Evolutionary conservation across 768 basidiomycete species (phyloP).

Genomic region (Psilocybe sp.): DNA sequence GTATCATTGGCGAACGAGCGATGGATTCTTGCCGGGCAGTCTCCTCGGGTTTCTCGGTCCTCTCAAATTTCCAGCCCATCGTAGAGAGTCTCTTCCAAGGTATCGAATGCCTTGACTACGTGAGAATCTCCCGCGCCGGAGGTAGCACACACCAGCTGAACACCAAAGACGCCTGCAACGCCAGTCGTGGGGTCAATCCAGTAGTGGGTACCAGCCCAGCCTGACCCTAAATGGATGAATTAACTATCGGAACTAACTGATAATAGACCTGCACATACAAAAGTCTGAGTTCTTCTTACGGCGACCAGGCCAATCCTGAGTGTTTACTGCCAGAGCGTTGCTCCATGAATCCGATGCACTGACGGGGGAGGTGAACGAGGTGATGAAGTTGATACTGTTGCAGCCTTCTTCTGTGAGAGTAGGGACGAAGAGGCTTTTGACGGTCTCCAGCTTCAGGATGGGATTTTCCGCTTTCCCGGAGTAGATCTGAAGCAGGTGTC

Average conservation of each 20-base stretch:
- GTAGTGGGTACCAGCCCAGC: conserved; percentile 30
- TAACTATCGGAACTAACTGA: neutral
- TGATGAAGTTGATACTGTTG: neutral
- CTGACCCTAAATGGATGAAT: conserved; percentile 22
- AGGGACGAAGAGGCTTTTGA: conserved; percentile 16
- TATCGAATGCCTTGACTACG: neutral
- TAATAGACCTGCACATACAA: conserved; percentile 19
- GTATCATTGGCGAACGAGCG: no score
- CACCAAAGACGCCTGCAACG: conserved; percentile 29
- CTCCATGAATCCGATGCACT: conserved; percentile 19
- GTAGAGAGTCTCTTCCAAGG: conserved; percentile 29
- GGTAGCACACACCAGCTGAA: conserved; percentile 24
- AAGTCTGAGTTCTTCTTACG: conserved; percentile 26
- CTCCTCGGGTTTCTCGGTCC: no score
- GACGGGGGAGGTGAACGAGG: no score
- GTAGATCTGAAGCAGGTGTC: conserved; percentile 25
- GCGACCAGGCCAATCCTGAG: conserved; percentile 20
- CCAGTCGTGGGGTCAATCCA: conserved; percentile 31
- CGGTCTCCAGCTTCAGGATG: conserved; percentile 7
- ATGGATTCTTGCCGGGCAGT: no score
- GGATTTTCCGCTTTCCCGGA: neutral
- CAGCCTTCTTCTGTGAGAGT: conserved; percentile 11
- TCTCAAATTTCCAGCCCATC: conserved; percentile 28
- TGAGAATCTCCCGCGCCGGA: neutral
- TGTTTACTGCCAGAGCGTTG: conserved; percentile 21